phyloP scores from a whole-genome alignment of 2,329 filamentous ascomycete species.

The Cordyceps farinosa region DNA sequence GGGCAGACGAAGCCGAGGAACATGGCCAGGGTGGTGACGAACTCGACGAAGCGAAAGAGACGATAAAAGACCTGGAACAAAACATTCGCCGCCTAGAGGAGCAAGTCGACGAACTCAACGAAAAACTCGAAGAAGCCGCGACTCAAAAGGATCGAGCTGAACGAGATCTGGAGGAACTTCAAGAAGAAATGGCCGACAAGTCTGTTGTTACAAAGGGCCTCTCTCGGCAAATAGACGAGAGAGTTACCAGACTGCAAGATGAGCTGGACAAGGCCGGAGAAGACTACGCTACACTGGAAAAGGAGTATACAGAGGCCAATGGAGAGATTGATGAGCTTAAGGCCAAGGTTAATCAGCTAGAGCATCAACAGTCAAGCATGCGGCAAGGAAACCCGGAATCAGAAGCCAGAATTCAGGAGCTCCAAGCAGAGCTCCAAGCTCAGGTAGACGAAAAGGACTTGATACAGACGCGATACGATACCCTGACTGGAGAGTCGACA shows the following conservation, averaged over 20 bases:
- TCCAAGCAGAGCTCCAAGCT: constrained; percentile 57
- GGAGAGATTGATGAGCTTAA: constrained; percentile 45
- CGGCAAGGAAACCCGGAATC: constrained; percentile 31
- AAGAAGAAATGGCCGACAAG: constrained; percentile 76
- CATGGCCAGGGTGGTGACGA: constrained; percentile 50
- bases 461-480: constrained; percentile 65
- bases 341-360: constrained; percentile 41
- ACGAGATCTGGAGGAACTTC: constrained; percentile 60
- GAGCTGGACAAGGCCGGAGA: constrained; percentile 56
- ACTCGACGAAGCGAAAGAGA: constrained; percentile 54
- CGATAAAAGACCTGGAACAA: constrained; percentile 56
- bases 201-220: constrained; percentile 72
- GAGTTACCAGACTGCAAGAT: constrained; percentile 60
- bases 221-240: constrained; percentile 72
- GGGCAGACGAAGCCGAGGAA: constrained; percentile 53
- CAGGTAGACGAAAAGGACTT: constrained; percentile 64
- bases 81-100: constrained; percentile 52
- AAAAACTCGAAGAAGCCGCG: constrained; percentile 51
- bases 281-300: constrained; percentile 50
- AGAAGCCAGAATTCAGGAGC: constrained; percentile 48
- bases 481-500: constrained; percentile 61
- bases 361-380: constrained; percentile 24
- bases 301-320: constrained; percentile 45
- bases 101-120: constrained; percentile 52
- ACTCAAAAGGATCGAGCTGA: constrained; percentile 56